These are phyloP conservation scores for Aegilops speltoides DNA, from an alignment of 176 grass and related monocot species.

Conservation along the genomic window DNA sequence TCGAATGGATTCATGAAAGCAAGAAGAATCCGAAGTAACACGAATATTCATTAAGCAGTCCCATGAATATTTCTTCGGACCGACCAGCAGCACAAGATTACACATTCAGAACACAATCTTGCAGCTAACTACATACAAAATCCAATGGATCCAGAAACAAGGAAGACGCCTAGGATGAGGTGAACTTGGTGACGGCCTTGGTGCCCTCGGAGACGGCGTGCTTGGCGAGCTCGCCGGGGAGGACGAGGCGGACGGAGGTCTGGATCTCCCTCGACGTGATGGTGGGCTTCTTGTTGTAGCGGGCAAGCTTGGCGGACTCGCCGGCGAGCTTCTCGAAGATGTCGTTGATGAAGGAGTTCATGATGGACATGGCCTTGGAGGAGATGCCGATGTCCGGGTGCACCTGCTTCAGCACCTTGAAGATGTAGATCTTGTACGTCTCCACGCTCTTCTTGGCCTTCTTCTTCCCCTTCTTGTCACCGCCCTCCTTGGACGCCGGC, in stretches of 20 bases:
- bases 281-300: conserved; percentile 74
- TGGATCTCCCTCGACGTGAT: conserved; percentile 59
- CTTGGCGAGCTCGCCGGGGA: conserved; percentile 64
- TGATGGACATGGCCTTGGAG: conserved; percentile 96
- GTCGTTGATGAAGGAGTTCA: conserved; percentile 95
- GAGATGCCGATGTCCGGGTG: conserved; percentile 85
- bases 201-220: conserved; percentile 57
- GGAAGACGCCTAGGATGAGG: too few relatives aligned
- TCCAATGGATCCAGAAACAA: too few relatives aligned
- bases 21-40: too few relatives aligned
- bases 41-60: too few relatives aligned
- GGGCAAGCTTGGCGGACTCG: conserved; percentile 35
- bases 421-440: conserved; percentile 98
- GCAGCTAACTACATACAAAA: too few relatives aligned
- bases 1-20: too few relatives aligned
- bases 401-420: conserved; percentile 95
- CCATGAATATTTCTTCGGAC: too few relatives aligned
- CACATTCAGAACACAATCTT: too few relatives aligned
- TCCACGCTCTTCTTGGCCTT: conserved; percentile 62
- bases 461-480: conserved; percentile 37
- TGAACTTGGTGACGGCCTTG: conserved; percentile 50
- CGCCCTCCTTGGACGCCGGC: too few relatives aligned
- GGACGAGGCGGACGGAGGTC: conserved; percentile 64
- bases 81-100: too few relatives aligned
- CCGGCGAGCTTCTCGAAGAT: conserved; percentile 80